A percentile compares a stretch with the other conserved stretches of the same genome.
phyloP scores from a whole-genome alignment of 169 alveolate genomes.

The Toxoplasma gondii region DNA sequence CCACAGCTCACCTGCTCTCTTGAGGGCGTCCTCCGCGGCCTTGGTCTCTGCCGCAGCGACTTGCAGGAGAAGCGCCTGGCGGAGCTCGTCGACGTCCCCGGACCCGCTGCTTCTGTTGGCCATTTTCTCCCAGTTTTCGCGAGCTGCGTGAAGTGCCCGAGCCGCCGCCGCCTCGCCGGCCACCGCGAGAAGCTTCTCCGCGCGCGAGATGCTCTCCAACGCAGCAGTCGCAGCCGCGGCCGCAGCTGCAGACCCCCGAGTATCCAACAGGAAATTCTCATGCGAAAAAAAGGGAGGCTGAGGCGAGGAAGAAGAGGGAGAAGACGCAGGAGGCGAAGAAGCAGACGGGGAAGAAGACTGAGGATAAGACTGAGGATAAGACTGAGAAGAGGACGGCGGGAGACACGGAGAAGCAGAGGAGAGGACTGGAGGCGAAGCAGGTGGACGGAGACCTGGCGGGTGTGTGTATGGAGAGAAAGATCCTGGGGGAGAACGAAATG shows the following conservation, averaged over 20 bases:
- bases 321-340: neutral
- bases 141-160: neutral
- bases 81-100: neutral
- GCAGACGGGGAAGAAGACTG: neutral
- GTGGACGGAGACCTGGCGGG: neutral
- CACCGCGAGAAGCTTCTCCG: neutral
- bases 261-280: neutral
- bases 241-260: neutral
- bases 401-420: neutral
- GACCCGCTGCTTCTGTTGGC: neutral
- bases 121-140: neutral
- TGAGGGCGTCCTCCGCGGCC: neutral
- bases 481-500: neutral
- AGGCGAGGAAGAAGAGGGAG: neutral
- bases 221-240: conserved; percentile 37
- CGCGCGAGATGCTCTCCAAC: neutral
- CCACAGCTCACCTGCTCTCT: neutral
- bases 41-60: neutral
- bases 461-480: neutral
- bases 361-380: neutral
- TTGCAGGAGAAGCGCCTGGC: conserved; percentile 22
- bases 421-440: neutral
- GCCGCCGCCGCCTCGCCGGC: conserved; percentile 11
- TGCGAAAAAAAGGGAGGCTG: neutral
- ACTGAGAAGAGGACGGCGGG: neutral